phyloP scores from a whole-genome alignment of 164 flowering plant species.

The Tinospora cordifolia region DNA sequence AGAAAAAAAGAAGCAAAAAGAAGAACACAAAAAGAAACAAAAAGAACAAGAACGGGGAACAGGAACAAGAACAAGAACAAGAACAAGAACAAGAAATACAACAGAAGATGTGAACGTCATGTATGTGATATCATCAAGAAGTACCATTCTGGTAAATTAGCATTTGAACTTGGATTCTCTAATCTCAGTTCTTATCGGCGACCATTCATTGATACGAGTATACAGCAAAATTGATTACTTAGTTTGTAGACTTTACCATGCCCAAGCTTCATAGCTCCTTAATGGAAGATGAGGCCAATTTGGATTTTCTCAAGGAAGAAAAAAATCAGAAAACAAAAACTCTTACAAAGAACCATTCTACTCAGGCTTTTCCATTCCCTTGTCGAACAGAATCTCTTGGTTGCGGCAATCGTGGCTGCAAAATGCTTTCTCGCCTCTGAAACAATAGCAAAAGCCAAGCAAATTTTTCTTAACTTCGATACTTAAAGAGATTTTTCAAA shows the following conservation, averaged over 20 bases:
- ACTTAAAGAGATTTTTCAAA: background rate
- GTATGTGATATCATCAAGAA: constrained; percentile 8
- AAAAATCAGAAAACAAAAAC: constrained; percentile 12
- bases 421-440: constrained; percentile 86
- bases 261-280: background rate
- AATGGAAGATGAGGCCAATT: constrained; percentile 3
- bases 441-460: background rate
- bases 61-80: background rate
- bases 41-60: background rate
- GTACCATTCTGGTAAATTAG: background rate
- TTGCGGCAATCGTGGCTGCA: constrained; percentile 79
- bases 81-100: background rate
- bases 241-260: background rate
- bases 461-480: background rate
- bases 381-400: constrained; percentile 61
- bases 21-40: background rate
- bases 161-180: background rate
- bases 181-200: background rate
- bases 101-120: background rate
- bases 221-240: constrained; percentile 10
- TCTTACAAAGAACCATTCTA: constrained; percentile 16
- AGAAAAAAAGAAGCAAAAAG: background rate
- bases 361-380: constrained; percentile 35
- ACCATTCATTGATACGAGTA: constrained; percentile 1
- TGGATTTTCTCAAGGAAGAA: no score